phyloP scores from a whole-genome alignment of 2,329 filamentous ascomycete genomes.

The Paracorniculantispora psalliotae region DNA sequence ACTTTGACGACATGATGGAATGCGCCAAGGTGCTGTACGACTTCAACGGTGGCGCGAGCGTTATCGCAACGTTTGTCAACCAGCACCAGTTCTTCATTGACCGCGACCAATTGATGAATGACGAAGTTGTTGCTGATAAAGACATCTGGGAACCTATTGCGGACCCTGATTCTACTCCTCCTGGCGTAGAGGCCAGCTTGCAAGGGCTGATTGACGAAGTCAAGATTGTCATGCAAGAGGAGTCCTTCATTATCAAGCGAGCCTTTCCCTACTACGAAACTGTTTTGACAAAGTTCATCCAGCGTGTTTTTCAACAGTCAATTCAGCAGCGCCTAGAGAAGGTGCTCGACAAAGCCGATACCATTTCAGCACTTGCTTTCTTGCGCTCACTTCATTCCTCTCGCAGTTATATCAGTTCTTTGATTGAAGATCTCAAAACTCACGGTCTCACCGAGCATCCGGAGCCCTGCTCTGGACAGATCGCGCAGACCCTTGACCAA shows the following conservation, averaged over 20 bases:
- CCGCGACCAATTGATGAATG: slow-evolving; percentile 81
- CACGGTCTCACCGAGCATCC: slow-evolving; percentile 95
- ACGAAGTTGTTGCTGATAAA: slow-evolving; percentile 71
- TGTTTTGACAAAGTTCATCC: slow-evolving; percentile 86
- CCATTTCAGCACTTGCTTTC: slow-evolving; percentile 87
- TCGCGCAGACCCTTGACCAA: slow-evolving; percentile 68
- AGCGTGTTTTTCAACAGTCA: slow-evolving; percentile 95
- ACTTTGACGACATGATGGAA: slow-evolving; percentile 97
- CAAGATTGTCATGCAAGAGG: slow-evolving; percentile 91
- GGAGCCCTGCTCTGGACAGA: slow-evolving; percentile 82
- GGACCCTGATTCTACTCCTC: slow-evolving; percentile 88
- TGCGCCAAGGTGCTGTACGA: slow-evolving; percentile 91
- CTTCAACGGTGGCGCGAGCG: slow-evolving; percentile 92
- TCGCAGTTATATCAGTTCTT: slow-evolving; percentile 75
- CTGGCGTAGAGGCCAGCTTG: slow-evolving; percentile 84
- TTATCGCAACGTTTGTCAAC: slow-evolving; percentile 94
- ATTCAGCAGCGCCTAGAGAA: slow-evolving; percentile 94
- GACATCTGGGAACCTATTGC: slow-evolving; percentile 87
- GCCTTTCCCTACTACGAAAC: slow-evolving; percentile 96
- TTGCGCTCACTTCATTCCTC: slow-evolving; percentile 87
- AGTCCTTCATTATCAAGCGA: slow-evolving; percentile 92
- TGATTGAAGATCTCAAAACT: slow-evolving; percentile 89
- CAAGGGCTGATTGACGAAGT: slow-evolving; percentile 93
- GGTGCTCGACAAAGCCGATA: slow-evolving; percentile 90
- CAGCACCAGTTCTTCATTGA: slow-evolving; percentile 99